These are phyloP conservation scores for Dendrocalamus latiflorus DNA, from an alignment of 202 grass and related monocot species.

Conservation along the genomic window DNA sequence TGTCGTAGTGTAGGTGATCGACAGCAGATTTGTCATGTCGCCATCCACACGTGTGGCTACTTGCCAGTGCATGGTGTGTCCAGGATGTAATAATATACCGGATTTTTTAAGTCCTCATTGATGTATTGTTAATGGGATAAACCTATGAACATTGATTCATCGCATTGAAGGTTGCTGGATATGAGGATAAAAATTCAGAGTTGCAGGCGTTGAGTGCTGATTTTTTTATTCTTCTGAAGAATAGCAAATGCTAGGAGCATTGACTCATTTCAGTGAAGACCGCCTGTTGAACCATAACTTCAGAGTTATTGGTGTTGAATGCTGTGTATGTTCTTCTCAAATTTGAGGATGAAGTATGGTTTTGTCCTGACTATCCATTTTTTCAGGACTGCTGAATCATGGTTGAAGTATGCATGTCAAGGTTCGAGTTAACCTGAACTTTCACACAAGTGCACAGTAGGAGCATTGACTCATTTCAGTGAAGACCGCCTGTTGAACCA, in stretches of 20 bases:
- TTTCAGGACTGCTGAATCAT: neutral
- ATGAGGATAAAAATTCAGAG: neutral
- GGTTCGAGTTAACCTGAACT: neutral
- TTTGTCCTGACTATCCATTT: neutral
- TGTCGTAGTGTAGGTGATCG: constrained; percentile 8
- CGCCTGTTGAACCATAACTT: neutral
- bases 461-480: neutral
- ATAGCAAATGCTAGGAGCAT: neutral
- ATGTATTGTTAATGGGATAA: neutral
- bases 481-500: neutral
- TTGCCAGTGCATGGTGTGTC: neutral
- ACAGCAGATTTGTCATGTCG: constrained; percentile 7
- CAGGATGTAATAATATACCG: neutral
- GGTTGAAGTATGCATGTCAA: neutral
- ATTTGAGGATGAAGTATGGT: neutral
- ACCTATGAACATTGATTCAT: neutral
- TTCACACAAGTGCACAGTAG: too few species aligned
- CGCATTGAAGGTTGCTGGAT: neutral
- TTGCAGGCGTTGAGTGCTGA: neutral
- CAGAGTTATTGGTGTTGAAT: neutral
- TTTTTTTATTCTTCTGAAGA: neutral
- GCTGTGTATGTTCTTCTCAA: neutral
- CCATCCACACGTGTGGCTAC: constrained; percentile 6
- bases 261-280: neutral
- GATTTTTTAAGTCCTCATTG: neutral